Conservation (phyloP, 164 flowering plant species). For the Echeveria elegans region DNA sequence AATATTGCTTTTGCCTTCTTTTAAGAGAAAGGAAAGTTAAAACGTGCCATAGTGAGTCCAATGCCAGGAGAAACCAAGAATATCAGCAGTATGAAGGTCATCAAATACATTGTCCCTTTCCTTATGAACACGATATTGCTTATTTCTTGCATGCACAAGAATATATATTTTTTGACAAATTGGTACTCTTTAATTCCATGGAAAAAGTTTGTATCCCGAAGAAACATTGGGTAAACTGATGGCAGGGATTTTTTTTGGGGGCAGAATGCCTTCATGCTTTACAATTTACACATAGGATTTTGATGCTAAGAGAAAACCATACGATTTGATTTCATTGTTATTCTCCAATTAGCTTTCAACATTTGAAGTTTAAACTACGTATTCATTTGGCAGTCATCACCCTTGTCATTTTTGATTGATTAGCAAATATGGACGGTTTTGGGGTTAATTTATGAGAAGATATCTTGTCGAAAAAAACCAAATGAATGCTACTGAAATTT, state of each 20-base stretch:
- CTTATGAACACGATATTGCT: not conserved
- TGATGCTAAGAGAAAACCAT: too few species aligned
- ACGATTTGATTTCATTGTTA: too few species aligned
- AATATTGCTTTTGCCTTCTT: not conserved
- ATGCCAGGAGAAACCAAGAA: constrained; percentile 76
- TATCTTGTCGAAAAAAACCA: not conserved
- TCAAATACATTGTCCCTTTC: not conserved
- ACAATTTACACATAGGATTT: too few species aligned
- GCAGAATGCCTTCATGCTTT: too few species aligned
- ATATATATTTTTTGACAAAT: not conserved
- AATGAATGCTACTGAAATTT: not conserved
- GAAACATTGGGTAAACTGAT: not conserved
- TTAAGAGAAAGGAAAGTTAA: constrained; percentile 83
- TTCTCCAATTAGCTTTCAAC: not conserved
- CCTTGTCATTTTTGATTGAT: not conserved
- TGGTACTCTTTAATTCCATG: not conserved
- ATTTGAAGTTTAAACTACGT: not conserved
- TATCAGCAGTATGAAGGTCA: constrained; percentile 77
- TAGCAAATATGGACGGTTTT: not conserved
- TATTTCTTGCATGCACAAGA: not conserved
- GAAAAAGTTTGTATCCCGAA: not conserved
- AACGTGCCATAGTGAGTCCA: constrained; percentile 64
- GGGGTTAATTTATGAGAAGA: not conserved
- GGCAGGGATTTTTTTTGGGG: too few species aligned
- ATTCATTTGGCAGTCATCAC: not conserved